Percentiles rank a stretch among this genome's conserved stretches.
phyloP scores from a whole-genome alignment of 257 asterid genomes.

The Solanum dulcamara region DNA sequence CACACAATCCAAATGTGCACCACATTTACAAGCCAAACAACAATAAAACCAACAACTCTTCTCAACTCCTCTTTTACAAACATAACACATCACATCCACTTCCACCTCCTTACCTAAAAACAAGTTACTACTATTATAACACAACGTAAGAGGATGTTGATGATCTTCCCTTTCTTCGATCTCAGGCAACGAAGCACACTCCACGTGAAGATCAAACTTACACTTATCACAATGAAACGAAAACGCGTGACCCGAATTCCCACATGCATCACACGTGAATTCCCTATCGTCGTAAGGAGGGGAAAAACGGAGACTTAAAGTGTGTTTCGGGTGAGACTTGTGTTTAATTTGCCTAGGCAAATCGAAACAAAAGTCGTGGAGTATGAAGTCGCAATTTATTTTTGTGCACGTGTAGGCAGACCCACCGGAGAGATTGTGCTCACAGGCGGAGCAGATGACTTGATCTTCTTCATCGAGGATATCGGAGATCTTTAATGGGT shows the following conservation, averaged over 20 bases:
- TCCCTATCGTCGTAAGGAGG: conserved; percentile 13
- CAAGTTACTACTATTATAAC: background rate
- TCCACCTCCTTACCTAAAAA: background rate
- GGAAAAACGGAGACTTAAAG: conserved; percentile 7
- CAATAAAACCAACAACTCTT: conserved; percentile 27
- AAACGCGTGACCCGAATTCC: conserved; percentile 8
- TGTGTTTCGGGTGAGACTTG: conserved; percentile 24
- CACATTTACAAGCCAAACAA: conserved; percentile 22
- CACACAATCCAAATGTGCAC: conserved; percentile 25
- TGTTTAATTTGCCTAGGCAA: conserved; percentile 16
- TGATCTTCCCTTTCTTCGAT: conserved; percentile 23
- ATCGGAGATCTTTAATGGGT: conserved; percentile 9
- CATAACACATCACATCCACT: conserved; percentile 8
- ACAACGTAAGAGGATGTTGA: conserved; percentile 16
- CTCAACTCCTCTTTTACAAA: conserved; percentile 7
- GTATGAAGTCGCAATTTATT: conserved; percentile 21
- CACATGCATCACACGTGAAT: conserved; percentile 25
- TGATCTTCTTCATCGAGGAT: background rate
- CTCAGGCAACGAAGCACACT: conserved; percentile 34
- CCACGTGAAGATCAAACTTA: conserved; percentile 25
- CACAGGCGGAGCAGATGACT: conserved; percentile 27
- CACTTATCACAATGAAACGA: conserved; percentile 22
- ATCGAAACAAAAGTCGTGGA: conserved; percentile 27
- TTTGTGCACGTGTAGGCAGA: conserved; percentile 22
- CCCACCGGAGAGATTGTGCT: background rate